Evolutionary conservation across 2,329 filamentous ascomycete genomes (phyloP), one percentile per base, ranked within the genome.

Genomic region (Leptographium procerum): DNA sequence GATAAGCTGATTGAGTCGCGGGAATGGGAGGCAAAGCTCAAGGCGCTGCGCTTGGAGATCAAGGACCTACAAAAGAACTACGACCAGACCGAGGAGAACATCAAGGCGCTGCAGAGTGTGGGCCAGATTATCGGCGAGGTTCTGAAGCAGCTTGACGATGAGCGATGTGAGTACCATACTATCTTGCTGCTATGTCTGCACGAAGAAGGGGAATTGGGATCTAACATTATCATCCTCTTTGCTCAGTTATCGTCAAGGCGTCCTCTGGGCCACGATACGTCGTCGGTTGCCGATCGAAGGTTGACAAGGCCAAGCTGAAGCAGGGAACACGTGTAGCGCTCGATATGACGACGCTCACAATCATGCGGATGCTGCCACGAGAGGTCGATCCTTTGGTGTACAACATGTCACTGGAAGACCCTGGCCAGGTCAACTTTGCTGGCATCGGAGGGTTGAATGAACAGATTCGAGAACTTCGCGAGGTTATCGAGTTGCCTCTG

Each of bases 81-180:
- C 69, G 92, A 99, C 72, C 85, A 92, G 65, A 97, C 94, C 57
- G 94, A 99, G 72, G 95, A 99, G 65, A 97, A 97, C 77, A 97
- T 99, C 80, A 99, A 99, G 80, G 94, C 94, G 65, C 78, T 99
- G 69, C 94, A 99, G 78, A 97, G 94, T 73, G 94, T 99, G 58
- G 94, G 94, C 55, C 94, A 99, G 77, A 99, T 99, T 74, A 97
- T 99, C 73, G 94, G 94, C 67, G 94, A 99, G 76, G 95, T 99
- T 61, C 77, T 99, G 69, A 99, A 99, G 79, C 95, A 99, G 78
- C 82, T 99, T 64, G 94, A 99, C 70, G 94, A 99, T 68, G 95
- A 99, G 80, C 82, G 94, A 86, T 99, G 92, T 96, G 78, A 72
- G 89, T 77, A 55, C 14, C 8, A 10, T 48, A 26, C 13, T 11